Evolutionary conservation across 106 monocot genomes (phyloP).

Genomic region (Cymbidium sinense): DNA sequence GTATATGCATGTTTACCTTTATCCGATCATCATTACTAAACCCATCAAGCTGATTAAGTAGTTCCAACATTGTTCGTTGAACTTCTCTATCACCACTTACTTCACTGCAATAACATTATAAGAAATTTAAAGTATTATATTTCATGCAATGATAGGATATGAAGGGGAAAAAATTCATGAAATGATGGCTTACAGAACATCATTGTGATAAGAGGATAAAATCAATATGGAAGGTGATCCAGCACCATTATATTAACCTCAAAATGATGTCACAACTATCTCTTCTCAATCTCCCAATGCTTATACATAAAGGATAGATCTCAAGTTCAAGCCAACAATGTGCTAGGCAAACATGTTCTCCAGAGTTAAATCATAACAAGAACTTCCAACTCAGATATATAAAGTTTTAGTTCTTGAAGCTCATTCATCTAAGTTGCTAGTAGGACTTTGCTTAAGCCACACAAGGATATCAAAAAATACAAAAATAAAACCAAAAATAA

Average conservation of each 20-base stretch:
- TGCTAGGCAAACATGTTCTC: not conserved
- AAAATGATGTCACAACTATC: not conserved
- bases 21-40: slow-evolving; percentile 91
- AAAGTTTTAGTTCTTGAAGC: no score
- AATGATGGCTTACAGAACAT: not conserved
- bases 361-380: not conserved
- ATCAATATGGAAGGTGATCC: not conserved
- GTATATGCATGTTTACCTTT: slow-evolving; percentile 35
- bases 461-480: no score
- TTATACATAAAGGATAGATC: not conserved
- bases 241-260: not conserved
- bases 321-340: not conserved
- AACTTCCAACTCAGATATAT: no score
- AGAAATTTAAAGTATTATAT: not conserved
- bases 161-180: not conserved
- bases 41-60: slow-evolving; percentile 94
- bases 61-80: slow-evolving; percentile 83
- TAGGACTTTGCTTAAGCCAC: no score
- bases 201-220: not conserved
- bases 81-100: slow-evolving; percentile 93
- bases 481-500: no score
- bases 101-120: slow-evolving; percentile 53
- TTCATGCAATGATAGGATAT: not conserved
- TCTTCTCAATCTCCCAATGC: not conserved
- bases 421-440: no score